Percentiles rank a stretch among this genome's conserved stretches.
phyloP scores from a whole-genome alignment of 2,329 filamentous ascomycete species.

The Xylaria sp. region DNA sequence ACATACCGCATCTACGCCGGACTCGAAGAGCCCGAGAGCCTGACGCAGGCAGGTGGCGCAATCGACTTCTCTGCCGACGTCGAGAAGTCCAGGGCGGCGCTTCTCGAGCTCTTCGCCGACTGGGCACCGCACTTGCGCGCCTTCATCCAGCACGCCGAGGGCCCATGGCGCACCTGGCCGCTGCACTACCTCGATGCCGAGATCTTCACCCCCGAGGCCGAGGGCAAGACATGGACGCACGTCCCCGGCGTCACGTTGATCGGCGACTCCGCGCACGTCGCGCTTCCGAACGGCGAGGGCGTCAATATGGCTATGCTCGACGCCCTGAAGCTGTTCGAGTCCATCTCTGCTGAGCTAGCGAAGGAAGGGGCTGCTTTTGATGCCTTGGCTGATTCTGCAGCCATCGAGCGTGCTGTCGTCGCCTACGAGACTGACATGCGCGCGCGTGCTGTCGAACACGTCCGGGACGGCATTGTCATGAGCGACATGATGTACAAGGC shows the following conservation, averaged over 20 bases:
- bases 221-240: slow-evolving; percentile 3
- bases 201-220: not conserved
- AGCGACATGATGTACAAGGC: slow-evolving; percentile 10
- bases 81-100: not conserved
- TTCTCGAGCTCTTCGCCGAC: not conserved
- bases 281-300: slow-evolving; percentile 23
- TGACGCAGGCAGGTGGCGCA: not conserved
- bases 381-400: not conserved
- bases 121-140: slow-evolving; percentile 8
- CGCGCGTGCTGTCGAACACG: slow-evolving; percentile 5
- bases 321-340: slow-evolving; percentile 20
- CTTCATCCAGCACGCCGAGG: slow-evolving; percentile 14
- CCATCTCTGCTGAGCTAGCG: not conserved
- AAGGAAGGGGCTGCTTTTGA: not conserved
- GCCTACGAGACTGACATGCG: slow-evolving; percentile 22
- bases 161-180: slow-evolving; percentile 25
- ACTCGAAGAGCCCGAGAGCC: slow-evolving; percentile 6
- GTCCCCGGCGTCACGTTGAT: slow-evolving; percentile 20
- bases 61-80: slow-evolving; percentile 17
- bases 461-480: slow-evolving; percentile 12
- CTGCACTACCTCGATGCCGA: slow-evolving; percentile 9
- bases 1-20: slow-evolving; percentile 26
- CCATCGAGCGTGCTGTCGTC: slow-evolving; percentile 20
- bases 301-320: slow-evolving; percentile 26
- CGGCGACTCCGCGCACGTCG: slow-evolving; percentile 27